Evolutionary conservation across 2,329 filamentous ascomycete genomes (phyloP), one percentile per base, ranked within the genome.

Genomic region (Sporothrix sp.): DNA sequence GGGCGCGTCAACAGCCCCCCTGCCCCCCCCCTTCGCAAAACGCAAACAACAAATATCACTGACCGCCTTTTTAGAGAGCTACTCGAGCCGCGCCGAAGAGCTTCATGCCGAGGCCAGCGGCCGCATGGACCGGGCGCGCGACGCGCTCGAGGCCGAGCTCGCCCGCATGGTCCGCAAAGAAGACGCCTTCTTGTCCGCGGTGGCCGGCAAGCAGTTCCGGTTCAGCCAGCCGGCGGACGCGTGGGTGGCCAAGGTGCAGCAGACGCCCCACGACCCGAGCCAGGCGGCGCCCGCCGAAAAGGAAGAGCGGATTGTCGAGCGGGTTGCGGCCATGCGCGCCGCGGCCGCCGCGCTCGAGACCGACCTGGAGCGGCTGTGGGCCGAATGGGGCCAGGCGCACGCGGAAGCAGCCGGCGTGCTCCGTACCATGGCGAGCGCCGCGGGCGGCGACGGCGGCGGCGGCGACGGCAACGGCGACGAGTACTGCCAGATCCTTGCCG

Each of bases 351-450:
- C 50, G 8, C 37, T 61, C 5, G 54, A 58, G 47, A 33, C 6
- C 2, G 56, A 58, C 7, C 50, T 59, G 5, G 43, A 33, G 6
- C 36, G 23, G 7, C 46, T 59, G 4, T 60, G 58, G 59, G 25
- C 50, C 5, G 53, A 59, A 61, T 72, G 52, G 67, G 71, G 50
- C 25, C 52, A 55, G 18, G 67, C 69, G 8, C 70, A 71, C n/a
- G 69, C 72, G 3, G 65, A 68, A 10, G 61, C 64, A 2, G 60
- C 67, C 16, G 65, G 67, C 53, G 58, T 61, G 3, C 28, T 57
- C 8, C 44, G 37, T 9, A 52, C 45, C 10, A 32, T 59, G 18
- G 10, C 42, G 20, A 18, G 7, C n/a, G n/a, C 6, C 8, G 18
- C 6, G 8, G 37, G 37, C 25, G 37, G 25, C 3, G 33, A 47